These are phyloP conservation scores for Russula foetens DNA, from an alignment of 768 basidiomycete genomes.

Conservation along the genomic window DNA sequence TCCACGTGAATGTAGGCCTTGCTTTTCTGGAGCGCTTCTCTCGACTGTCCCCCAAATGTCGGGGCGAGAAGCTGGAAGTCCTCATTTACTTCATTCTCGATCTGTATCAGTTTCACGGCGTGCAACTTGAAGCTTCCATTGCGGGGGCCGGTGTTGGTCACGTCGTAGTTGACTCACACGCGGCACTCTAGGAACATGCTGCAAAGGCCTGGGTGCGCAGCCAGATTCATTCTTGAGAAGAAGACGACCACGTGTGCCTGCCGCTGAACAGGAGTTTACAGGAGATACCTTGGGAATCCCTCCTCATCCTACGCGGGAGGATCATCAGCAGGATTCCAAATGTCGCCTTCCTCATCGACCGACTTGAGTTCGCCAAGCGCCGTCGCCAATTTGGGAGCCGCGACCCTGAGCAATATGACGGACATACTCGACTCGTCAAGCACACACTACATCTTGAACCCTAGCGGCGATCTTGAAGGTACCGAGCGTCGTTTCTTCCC, in stretches of 20 bases:
- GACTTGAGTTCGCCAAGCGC: conserved; percentile 47
- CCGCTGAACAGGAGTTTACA: conserved; percentile 86
- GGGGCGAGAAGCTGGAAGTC: conserved; percentile 93
- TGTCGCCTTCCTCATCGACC: conserved; percentile 79
- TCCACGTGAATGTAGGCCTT: conserved; percentile 54
- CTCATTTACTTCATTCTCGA: conserved; percentile 90
- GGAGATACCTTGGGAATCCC: conserved; percentile 91
- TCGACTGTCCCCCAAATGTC: conserved; percentile 68
- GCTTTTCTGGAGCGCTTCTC: conserved; percentile 78
- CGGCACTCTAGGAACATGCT: conserved; percentile 64
- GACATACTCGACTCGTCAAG: conserved; percentile 46
- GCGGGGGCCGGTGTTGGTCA: conserved; percentile 90
- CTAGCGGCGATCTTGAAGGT: conserved; percentile 78
- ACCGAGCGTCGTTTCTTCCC: conserved; percentile 76
- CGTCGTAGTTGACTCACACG: conserved; percentile 77
- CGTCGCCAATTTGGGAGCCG: conserved; percentile 33
- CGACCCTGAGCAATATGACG: conserved; percentile 24
- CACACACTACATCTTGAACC: conserved; percentile 83
- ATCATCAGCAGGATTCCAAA: conserved; percentile 93
- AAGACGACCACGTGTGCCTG: conserved; percentile 75
- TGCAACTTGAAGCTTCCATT: conserved; percentile 77
- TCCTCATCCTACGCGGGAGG: conserved; percentile 74
- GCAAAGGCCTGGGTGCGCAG: conserved; percentile 32
- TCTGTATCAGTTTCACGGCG: conserved; percentile 88
- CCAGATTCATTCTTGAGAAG: conserved; percentile 19